A percentile compares a stretch with the other conserved stretches of the same genome.
Conservation (phyloP, 129 eudicot species). For the Dittrichia graveolens region DNA sequence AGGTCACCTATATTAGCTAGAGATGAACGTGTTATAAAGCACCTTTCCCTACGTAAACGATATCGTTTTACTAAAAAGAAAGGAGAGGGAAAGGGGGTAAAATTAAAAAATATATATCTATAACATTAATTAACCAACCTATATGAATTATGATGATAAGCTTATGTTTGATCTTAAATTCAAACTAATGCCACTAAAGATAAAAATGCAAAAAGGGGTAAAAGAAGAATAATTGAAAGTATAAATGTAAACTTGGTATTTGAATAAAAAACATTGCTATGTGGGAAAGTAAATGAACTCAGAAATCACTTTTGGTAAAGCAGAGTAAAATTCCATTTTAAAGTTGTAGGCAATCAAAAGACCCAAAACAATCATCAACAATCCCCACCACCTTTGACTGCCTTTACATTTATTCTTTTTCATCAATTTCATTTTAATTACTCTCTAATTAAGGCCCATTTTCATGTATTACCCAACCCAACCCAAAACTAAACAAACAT, state of each 20-base stretch:
- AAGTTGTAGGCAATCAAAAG: conserved; percentile 39
- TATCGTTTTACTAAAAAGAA: no score
- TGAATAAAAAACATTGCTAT: conserved; percentile 38
- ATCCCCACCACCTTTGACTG: conserved; percentile 43
- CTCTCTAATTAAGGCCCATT: conserved; percentile 1
- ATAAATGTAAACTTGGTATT: conserved; percentile 14
- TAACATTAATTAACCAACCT: neutral
- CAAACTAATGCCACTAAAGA: conserved; percentile 4
- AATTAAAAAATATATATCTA: no score
- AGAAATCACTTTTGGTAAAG: conserved; percentile 43
- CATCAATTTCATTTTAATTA: neutral
- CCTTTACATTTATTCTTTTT: conserved; percentile 20
- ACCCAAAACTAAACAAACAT: no score
- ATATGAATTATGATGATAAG: conserved; percentile 12
- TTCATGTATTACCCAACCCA: neutral
- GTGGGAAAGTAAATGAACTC: conserved; percentile 43
- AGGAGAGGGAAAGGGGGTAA: no score
- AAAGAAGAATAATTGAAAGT: conserved; percentile 24
- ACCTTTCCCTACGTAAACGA: no score
- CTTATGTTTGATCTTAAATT: conserved; percentile 21
- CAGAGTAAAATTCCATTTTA: conserved; percentile 37
- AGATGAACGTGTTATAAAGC: no score
- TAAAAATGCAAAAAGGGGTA: conserved; percentile 11
- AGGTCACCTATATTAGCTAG: no score
- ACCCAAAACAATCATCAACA: conserved; percentile 42